Percentiles rank a stretch among this genome's conserved stretches.
Evolutionary conservation across 495 filamentous ascomycete species (phyloP).

Genomic region (Recurvomyces mirabilis): DNA sequence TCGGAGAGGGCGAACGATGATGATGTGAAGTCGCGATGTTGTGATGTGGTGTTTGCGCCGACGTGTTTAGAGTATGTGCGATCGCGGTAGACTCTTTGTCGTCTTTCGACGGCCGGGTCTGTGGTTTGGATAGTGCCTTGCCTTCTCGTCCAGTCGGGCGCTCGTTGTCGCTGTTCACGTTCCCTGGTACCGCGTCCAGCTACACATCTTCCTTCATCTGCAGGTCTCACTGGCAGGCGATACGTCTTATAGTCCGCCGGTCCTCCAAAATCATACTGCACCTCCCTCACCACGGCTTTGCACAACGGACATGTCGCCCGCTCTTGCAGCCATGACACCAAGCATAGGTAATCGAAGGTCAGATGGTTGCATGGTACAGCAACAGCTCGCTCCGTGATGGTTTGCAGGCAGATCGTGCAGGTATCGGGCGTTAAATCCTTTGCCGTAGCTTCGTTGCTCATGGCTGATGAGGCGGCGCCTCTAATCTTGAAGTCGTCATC

Average conservation of each 20-base stretch:
- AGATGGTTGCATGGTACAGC: slow-evolving; percentile 66
- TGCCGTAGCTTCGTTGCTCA: not conserved
- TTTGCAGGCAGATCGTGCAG: slow-evolving; percentile 67
- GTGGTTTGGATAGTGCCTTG: no score
- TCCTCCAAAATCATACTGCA: slow-evolving; percentile 52
- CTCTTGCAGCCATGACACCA: slow-evolving; percentile 72
- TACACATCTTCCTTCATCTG: not conserved
- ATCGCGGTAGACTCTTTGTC: slow-evolving; percentile 65
- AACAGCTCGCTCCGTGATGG: slow-evolving; percentile 57
- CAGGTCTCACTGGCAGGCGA: slow-evolving; percentile 25
- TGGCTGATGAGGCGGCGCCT: slow-evolving; percentile 5
- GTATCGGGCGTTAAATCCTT: slow-evolving; percentile 13
- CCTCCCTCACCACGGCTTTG: slow-evolving; percentile 54
- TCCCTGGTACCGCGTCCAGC: not conserved
- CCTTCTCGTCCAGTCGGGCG: no score
- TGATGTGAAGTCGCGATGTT: slow-evolving; percentile 66
- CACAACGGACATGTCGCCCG: slow-evolving; percentile 64
- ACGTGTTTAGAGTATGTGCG: slow-evolving; percentile 73
- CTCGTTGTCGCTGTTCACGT: not conserved
- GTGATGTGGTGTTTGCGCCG: slow-evolving; percentile 69
- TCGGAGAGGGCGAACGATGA: slow-evolving; percentile 50
- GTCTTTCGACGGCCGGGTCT: slow-evolving; percentile 50
- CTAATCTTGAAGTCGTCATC: slow-evolving; percentile 17
- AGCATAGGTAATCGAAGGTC: slow-evolving; percentile 75
- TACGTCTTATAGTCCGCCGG: slow-evolving; percentile 45